These are phyloP conservation scores for Globisporangium irregulare DNA, from an alignment of 352 stramenopile species.

Conservation along the genomic window DNA sequence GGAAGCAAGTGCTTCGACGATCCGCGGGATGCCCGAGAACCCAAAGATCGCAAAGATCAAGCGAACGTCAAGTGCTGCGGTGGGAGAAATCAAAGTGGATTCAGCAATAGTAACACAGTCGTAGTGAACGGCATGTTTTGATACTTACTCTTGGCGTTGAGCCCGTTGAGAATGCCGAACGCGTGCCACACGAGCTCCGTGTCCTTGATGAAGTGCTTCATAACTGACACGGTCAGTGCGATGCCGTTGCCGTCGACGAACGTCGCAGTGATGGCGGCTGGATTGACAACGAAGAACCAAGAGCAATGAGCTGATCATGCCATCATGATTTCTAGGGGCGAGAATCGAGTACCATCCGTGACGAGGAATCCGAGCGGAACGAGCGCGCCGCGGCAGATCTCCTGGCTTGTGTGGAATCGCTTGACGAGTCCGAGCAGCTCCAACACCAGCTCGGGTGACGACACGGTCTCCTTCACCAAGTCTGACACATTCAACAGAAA, in stretches of 20 bases:
- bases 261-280: conserved; percentile 47
- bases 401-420: conserved; percentile 46
- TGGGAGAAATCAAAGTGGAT: too few species aligned
- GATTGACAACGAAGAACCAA: background rate
- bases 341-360: conserved; percentile 40
- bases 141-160: conserved; percentile 48
- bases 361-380: conserved; percentile 66
- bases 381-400: conserved; percentile 48
- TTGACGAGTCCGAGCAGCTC: conserved; percentile 59
- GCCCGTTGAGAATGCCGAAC: conserved; percentile 62
- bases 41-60: conserved; percentile 46
- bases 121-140: too few species aligned
- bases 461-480: conserved; percentile 67
- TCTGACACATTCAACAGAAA: conserved; percentile 25
- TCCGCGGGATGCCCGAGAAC: conserved; percentile 50
- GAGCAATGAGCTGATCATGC: background rate
- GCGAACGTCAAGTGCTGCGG: conserved; percentile 39
- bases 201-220: conserved; percentile 54
- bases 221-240: conserved; percentile 40
- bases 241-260: conserved; percentile 71
- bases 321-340: background rate
- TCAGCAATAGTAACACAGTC: too few species aligned
- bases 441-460: conserved; percentile 37
- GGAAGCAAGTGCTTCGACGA: conserved; percentile 62
- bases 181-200: conserved; percentile 75